Evolutionary conservation across 805 yeast species (phyloP).

Genomic region (Priceomyces fermenticarens): DNA sequence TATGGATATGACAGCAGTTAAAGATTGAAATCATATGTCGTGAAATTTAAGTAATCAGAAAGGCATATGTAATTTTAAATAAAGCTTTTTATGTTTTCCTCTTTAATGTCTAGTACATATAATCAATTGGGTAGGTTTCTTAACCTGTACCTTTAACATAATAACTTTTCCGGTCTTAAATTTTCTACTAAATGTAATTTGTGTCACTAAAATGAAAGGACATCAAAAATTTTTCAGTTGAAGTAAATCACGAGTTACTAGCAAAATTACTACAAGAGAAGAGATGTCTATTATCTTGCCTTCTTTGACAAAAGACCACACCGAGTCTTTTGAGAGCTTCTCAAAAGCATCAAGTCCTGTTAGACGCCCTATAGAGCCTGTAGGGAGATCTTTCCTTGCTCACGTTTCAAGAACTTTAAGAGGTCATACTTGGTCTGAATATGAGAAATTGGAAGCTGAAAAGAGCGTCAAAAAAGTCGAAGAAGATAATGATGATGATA

Average conservation of each 20-base stretch:
- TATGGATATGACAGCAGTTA: conserved; percentile 81
- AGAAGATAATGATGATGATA: conserved; percentile 58
- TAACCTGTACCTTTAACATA: no score
- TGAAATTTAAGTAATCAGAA: no score
- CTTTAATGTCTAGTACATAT: no score
- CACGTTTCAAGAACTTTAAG: conserved; percentile 94
- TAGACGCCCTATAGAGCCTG: conserved; percentile 90
- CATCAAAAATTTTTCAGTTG: conserved; percentile 10
- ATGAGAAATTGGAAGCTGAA: conserved; percentile 89
- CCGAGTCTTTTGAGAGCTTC: conserved; percentile 49
- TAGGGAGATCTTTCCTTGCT: conserved; percentile 91
- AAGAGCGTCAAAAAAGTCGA: conserved; percentile 74
- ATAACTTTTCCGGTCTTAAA: no score
- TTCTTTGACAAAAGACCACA: conserved; percentile 40
- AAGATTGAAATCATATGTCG: no score
- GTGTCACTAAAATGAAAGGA: conserved; percentile 4
- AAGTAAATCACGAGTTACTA: background rate
- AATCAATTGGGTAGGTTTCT: no score
- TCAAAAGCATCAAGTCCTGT: conserved; percentile 56
- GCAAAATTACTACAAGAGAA: background rate
- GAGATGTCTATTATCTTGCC: conserved; percentile 48
- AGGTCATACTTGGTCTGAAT: conserved; percentile 99
- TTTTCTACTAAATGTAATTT: conserved; percentile 3
- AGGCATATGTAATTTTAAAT: no score
- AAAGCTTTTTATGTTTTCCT: no score